Conservation (phyloP, 805 yeast genomes). For the Candida corydali region DNA sequence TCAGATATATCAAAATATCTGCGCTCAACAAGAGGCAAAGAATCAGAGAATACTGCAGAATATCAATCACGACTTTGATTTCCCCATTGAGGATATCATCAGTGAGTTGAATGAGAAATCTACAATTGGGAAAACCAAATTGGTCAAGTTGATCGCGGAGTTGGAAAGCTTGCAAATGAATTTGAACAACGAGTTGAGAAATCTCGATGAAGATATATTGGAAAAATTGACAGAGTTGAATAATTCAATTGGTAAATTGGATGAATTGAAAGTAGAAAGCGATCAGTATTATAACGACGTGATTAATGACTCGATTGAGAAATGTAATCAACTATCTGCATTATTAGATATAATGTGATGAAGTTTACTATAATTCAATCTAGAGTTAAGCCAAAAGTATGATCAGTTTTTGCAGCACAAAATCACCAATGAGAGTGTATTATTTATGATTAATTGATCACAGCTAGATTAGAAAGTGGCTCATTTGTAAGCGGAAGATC, state of each 20-base stretch:
- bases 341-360: slow-evolving; percentile 2
- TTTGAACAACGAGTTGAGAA: slow-evolving; percentile 3
- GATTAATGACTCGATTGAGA: slow-evolving; percentile 4
- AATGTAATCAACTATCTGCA: slow-evolving; percentile 2
- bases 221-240: neutral
- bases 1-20: slow-evolving; percentile 7
- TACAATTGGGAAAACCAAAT: slow-evolving; percentile 7
- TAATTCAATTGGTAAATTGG: neutral
- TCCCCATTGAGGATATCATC: slow-evolving; percentile 17
- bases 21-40: slow-evolving; percentile 6
- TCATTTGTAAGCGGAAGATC: no score
- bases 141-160: slow-evolving; percentile 1
- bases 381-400: no score
- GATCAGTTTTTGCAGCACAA: no score
- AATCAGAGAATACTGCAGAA: slow-evolving; percentile 8
- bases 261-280: neutral
- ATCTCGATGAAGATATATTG: slow-evolving; percentile 1
- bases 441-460: no score
- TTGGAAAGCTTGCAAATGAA: slow-evolving; percentile 2
- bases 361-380: no score
- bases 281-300: slow-evolving; percentile 2
- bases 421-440: no score
- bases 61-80: slow-evolving; percentile 17
- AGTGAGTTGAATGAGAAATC: slow-evolving; percentile 1
- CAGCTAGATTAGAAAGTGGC: no score